phyloP scores from a whole-genome alignment of 1,284 basidiomycete species.

The Thelephora terrestris region DNA sequence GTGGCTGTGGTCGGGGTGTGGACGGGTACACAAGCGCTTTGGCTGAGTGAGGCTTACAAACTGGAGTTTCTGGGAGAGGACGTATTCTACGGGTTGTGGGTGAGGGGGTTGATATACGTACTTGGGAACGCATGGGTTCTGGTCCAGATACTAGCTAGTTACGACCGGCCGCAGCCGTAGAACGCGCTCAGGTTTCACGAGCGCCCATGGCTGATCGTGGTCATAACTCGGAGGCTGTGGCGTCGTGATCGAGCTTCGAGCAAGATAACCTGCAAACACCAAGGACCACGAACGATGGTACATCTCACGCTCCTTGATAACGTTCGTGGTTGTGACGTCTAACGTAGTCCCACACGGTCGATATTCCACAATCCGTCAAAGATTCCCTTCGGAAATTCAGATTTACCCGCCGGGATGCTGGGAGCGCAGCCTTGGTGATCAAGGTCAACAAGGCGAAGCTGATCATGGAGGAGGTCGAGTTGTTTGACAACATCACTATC shows the following conservation, averaged over 20 bases:
- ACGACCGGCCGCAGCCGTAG: conserved; percentile 14
- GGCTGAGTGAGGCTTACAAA: conserved; percentile 79
- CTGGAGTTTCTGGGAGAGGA: conserved; percentile 79
- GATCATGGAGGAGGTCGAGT: conserved; percentile 74
- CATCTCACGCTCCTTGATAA: background rate
- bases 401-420: conserved; percentile 58
- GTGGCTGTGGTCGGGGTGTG: conserved; percentile 49
- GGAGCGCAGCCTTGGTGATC: conserved; percentile 71
- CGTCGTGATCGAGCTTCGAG: too few species aligned
- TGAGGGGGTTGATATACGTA: conserved; percentile 67
- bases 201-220: background rate
- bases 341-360: conserved; percentile 62
- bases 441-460: conserved; percentile 81
- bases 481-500: conserved; percentile 64
- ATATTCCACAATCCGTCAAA: conserved; percentile 71
- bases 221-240: too few species aligned
- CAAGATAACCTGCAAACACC: too few species aligned
- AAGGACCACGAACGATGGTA: background rate
- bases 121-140: conserved; percentile 71
- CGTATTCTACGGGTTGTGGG: conserved; percentile 71
- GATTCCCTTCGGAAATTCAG: conserved; percentile 75
- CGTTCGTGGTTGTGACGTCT: background rate
- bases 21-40: conserved; percentile 72
- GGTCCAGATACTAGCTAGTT: conserved; percentile 47
- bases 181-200: too few species aligned